phyloP scores from a whole-genome alignment of 164 flowering plant species.

The Macadamia tetraphylla region DNA sequence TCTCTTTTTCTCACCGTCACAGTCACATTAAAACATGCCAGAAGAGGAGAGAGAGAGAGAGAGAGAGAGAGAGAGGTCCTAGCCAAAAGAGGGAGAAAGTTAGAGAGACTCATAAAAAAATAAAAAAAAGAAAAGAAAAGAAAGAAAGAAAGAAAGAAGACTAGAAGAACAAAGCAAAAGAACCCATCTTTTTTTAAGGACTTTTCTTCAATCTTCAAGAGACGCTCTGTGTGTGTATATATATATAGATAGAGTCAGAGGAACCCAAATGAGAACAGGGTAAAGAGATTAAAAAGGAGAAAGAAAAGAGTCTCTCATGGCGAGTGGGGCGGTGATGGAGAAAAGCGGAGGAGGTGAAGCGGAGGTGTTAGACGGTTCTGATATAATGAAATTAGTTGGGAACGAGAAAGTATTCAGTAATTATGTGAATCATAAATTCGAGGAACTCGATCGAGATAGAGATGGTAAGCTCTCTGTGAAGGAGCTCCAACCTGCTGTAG shows the following conservation, averaged over 20 bases:
- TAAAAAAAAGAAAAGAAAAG: too few relatives aligned
- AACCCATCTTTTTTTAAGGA: neutral
- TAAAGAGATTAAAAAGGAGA: neutral
- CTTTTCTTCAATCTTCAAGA: neutral
- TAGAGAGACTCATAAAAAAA: too few relatives aligned
- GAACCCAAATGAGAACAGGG: neutral
- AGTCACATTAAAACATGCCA: too few relatives aligned
- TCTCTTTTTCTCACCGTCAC: too few relatives aligned
- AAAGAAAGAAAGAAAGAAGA: neutral
- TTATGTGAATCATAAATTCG: slow-evolving; percentile 59
- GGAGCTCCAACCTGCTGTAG: slow-evolving; percentile 60
- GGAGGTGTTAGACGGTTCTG: slow-evolving; percentile 54
- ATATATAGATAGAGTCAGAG: neutral
- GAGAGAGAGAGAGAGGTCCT: too few relatives aligned
- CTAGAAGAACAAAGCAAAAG: neutral
- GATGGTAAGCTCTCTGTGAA: slow-evolving; percentile 56
- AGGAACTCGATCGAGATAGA: slow-evolving; percentile 45
- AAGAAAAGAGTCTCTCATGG: neutral
- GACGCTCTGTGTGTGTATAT: neutral
- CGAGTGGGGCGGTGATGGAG: neutral
- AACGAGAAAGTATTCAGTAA: slow-evolving; percentile 48
- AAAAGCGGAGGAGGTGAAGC: neutral
- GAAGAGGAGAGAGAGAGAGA: too few relatives aligned
- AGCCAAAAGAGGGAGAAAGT: too few relatives aligned
- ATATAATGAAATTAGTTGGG: slow-evolving; percentile 69